Base-by-base conservation (phyloP, 1,284 basidiomycete species). In the Ceratobasidium sp. region DNA sequence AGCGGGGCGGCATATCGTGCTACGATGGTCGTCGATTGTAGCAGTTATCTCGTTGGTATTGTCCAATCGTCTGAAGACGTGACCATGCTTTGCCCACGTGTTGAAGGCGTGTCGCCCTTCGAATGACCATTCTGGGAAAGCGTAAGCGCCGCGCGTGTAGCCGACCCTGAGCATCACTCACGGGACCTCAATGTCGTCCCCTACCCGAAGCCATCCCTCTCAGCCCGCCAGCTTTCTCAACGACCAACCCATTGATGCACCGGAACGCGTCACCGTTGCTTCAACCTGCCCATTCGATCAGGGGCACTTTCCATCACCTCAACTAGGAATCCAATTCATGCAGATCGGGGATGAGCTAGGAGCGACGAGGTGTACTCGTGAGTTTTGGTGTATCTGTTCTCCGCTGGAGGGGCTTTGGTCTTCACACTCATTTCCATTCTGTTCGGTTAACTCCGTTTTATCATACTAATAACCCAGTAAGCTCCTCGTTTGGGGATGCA, bases 211-310 rank as follows among this genome's bases (percentile, higher is more conserved):
- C n/a, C n/a, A n/a, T n/a, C n/a, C n/a, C n/a, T n/a, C n/a, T n/a
- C 90, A 89, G 78, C 89, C 89, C 0, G 80, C 89, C 36, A 90
- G 90, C 78, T 87, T 86, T 74, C 86, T 91, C 31, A 80, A n/a
- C n/a, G n/a, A n/a, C n/a, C n/a, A n/a, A n/a, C n/a, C n/a, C n/a
- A n/a, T n/a, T n/a, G n/a, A n/a, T n/a, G n/a, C n/a, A n/a, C n/a
- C n/a, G n/a, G n/a, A n/a, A n/a, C n/a, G n/a, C n/a, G n/a, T 91
- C 29, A 84, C 91, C 63, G 77, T 81, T 19, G 73, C 76, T 1
- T 78, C 78, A 6, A 79, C 82, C 0, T 74, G 78, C n/a, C 75
- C 81, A 19, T 66, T 83, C 8, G 82, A 83, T n/a, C 54, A 29
- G 72, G n/a, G 77, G 78, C 0, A 76, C 47, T 81, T 80, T 63